Evolutionary conservation across 768 basidiomycete species (phyloP), one percentile per base, ranked within the genome.

Genomic region (Saitozyma podzolica): DNA sequence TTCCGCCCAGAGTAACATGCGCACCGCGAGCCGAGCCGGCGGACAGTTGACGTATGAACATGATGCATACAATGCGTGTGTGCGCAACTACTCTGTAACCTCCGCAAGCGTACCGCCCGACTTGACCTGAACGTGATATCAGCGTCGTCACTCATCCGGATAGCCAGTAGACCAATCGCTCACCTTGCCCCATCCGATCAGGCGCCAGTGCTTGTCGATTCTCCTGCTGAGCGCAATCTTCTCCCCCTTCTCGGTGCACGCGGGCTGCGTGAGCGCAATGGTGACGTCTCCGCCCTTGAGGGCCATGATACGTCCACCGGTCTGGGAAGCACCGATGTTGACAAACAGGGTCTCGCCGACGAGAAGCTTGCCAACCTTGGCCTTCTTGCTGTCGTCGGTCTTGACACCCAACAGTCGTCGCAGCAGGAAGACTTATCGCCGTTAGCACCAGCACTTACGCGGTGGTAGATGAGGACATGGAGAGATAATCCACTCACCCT

Each of bases 331-430:
- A 17, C 95, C 94, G 61, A 99, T 97, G 83, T 98, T 98, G 84
- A 99, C 94, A 64, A 98, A 85, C 3, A 97, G 81, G 2, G 94
- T 84, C 81, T 96, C 94, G 80, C 89, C 89, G 82, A 95, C 95
- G 62, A 86, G 84, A 50, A 96, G 85, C 80, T 96, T 96, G 57
- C 90, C 84, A 20, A 81, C 79, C 81, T 93, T 99, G 19, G 96
- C 96, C 79, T 94, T 91, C 80, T 97, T 99, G 83, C 94, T 96
- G 83, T 98, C 96, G 80, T 97, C 95, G 20, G 93, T 92, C 80
- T 94, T 93, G 65, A 99, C 96, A 78, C 96, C 95, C n/a, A 98
- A 86, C 58, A 98, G 82, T 63, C 96, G 87, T 63, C 96, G 90
- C 41, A 99, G 88, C 40, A 98, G 83, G 88, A 97, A 99, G 70